Base-by-base conservation (phyloP, 768 basidiomycete species). In the Cubamyces sp. region DNA sequence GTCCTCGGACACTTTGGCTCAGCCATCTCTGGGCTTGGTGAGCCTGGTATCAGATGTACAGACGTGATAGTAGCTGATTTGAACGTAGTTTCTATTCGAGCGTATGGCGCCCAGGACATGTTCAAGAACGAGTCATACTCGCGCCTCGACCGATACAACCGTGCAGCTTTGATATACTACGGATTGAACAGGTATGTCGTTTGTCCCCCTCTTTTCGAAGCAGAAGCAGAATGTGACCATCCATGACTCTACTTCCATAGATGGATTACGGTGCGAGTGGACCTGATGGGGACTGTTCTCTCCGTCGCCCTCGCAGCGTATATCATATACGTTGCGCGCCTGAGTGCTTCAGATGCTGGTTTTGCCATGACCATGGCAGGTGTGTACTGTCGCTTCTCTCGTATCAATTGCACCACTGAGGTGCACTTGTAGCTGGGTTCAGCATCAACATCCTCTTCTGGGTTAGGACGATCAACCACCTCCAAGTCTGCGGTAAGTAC, bases 241-340 rank as follows among this genome's bases (percentile, higher is more conserved):
- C 12, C 6, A 6, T 41, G 26, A 15, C 7, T 2, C n/a, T n/a
- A n/a, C 15, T 5, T 18, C 0, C 30, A 0, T 9, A 78, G 82
- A 54, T 84, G 83, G 83, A 70, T 83, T 45, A 75, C 73, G 55
- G 72, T 81, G 46, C 77, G 82, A 60, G 78, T 92, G 41, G 91
- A 93, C 69, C 64, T 72, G 15, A 66, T 84, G 47, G 84, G 83
- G 1, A 79, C 78, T n/a, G n/a, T 82, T 21, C 85, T 87, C 66
- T 71, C 84, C 2, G 68, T 82, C 0, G 68, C 69, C 11, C 76
- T 87, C 5, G 85, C 83, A 1, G 77, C 78, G 15, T 84, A 83
- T 68, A 74, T 87, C 18, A 74, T 84, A 5, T 86, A 86, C 63
- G 70, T 70, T 45, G 70, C 68, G 4, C 62, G 70, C 14, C 78